phyloP scores from a whole-genome alignment of 2,329 filamentous ascomycete genomes.

The Talaromyces sp. region DNA sequence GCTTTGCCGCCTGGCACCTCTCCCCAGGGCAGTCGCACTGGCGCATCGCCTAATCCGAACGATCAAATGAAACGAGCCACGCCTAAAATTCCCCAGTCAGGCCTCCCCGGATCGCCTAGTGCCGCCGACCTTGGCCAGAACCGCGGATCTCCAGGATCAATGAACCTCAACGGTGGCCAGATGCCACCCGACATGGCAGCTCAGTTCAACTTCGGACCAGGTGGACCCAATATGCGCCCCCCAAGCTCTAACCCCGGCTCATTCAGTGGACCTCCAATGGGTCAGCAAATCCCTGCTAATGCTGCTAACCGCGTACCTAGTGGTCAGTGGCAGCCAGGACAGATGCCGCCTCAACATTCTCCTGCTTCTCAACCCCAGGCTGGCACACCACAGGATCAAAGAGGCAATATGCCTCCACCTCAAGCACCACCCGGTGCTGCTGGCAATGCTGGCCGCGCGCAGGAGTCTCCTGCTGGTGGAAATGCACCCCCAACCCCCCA shows the following conservation, averaged over 20 bases:
- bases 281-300: conserved; percentile 47
- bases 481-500: conserved; percentile 64
- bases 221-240: conserved; percentile 59
- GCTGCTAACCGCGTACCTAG: conserved; percentile 43
- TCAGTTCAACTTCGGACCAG: conserved; percentile 43
- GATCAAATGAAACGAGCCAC: conserved; percentile 66
- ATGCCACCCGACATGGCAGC: conserved; percentile 53
- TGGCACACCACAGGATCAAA: conserved; percentile 59
- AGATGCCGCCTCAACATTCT: conserved; percentile 52
- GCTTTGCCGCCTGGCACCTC: conserved; percentile 59
- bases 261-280: conserved; percentile 47
- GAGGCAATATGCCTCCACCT: conserved; percentile 56
- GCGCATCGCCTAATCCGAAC: conserved; percentile 62
- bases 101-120: conserved; percentile 60
- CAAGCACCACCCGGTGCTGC: conserved; percentile 48
- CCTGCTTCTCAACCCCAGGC: conserved; percentile 48
- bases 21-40: conserved; percentile 58
- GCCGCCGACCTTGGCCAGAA: conserved; percentile 61
- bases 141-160: conserved; percentile 63
- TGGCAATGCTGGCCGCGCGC: conserved; percentile 42
- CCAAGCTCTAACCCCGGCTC: conserved; percentile 56
- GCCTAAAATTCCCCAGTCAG: conserved; percentile 61
- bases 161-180: conserved; percentile 54
- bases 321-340: conserved; percentile 45
- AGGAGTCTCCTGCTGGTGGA: conserved; percentile 44